Conservation (phyloP, 1,284 basidiomycete genomes). For the Pyrrhoderma lamaoense region DNA sequence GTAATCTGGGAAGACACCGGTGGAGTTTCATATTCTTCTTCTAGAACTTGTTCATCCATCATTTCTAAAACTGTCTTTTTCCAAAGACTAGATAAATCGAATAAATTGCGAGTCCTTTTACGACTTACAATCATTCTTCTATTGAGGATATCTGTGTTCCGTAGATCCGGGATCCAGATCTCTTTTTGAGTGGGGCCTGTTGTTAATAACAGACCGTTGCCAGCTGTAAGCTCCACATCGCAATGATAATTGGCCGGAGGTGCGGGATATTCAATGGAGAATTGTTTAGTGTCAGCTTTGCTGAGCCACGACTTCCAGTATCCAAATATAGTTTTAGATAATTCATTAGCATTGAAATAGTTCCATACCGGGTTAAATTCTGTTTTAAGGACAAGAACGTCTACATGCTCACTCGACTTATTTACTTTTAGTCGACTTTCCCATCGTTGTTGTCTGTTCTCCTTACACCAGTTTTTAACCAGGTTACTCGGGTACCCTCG, state of each 20-base stretch:
- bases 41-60: no score
- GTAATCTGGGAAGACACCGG: no score
- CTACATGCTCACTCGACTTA: slow-evolving; percentile 7
- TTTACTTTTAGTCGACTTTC: slow-evolving; percentile 16
- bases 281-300: no score
- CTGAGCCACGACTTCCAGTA: no score
- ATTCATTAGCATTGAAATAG: background rate
- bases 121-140: slow-evolving; percentile 19
- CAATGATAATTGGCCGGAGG: background rate
- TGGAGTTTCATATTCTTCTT: no score
- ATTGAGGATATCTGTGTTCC: slow-evolving; percentile 17
- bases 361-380: slow-evolving; percentile 16
- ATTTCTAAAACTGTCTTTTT: slow-evolving; percentile 17
- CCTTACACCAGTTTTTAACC: slow-evolving; percentile 11
- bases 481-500: slow-evolving; percentile 26
- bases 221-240: background rate
- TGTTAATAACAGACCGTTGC: background rate
- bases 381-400: slow-evolving; percentile 23
- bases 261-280: background rate
- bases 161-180: slow-evolving; percentile 17
- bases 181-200: background rate
- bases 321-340: background rate
- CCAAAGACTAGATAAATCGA: slow-evolving; percentile 22
- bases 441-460: slow-evolving; percentile 5
- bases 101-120: slow-evolving; percentile 22